phyloP scores from a whole-genome alignment of 2,329 filamentous ascomycete genomes.

The Pyrenophora teres region DNA sequence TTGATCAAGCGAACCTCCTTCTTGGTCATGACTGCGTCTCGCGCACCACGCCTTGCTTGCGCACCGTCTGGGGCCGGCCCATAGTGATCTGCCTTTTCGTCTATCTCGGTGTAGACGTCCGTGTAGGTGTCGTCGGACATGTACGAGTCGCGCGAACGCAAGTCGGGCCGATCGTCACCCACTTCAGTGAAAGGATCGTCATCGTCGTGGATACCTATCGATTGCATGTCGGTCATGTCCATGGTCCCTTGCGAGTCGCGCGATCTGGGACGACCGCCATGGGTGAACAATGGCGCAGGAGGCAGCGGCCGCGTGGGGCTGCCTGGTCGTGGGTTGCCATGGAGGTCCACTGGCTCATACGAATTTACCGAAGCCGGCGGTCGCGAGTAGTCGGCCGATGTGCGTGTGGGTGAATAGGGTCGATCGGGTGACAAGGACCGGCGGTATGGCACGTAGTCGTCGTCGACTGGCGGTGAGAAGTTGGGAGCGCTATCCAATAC shows the following conservation, averaged over 20 bases:
- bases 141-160: conserved; percentile 68
- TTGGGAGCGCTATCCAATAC: conserved; percentile 56
- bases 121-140: conserved; percentile 65
- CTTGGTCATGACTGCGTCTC: conserved; percentile 83
- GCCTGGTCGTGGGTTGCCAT: conserved; percentile 85
- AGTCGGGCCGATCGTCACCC: conserved; percentile 60
- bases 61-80: conserved; percentile 85
- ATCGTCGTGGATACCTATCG: conserved; percentile 67
- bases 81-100: conserved; percentile 75
- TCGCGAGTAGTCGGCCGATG: conserved; percentile 67
- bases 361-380: conserved; percentile 71
- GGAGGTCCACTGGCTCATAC: conserved; percentile 86
- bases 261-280: conserved; percentile 52
- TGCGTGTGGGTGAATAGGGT: conserved; percentile 60
- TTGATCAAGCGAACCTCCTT: conserved; percentile 97
- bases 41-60: conserved; percentile 84
- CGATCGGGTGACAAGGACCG: conserved; percentile 57
- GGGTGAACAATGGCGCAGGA: conserved; percentile 81
- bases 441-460: conserved; percentile 66
- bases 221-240: conserved; percentile 72
- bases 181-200: conserved; percentile 74
- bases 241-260: conserved; percentile 51
- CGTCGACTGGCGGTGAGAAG: conserved; percentile 62
- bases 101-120: conserved; percentile 51
- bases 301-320: conserved; percentile 86